phyloP scores from a whole-genome alignment of 2,329 filamentous ascomycete species.

The Lasiodiplodia gonubiensis region DNA sequence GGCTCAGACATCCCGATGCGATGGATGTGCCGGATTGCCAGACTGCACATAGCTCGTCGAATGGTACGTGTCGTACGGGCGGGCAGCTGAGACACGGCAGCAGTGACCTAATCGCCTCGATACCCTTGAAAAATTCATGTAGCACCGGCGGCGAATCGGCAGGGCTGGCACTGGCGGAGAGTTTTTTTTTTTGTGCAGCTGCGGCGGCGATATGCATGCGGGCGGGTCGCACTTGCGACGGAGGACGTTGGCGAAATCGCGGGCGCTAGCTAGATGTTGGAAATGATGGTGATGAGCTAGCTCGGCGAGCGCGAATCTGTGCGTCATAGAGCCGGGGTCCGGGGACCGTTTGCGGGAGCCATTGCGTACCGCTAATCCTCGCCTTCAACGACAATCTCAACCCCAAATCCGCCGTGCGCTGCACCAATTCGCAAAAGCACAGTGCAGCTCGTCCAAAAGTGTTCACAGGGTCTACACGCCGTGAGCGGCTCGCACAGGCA shows the following conservation, averaged over 20 bases:
- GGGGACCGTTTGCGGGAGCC: conserved; percentile 4
- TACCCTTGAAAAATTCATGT: not conserved
- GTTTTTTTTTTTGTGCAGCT: not conserved
- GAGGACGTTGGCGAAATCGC: conserved; percentile 10
- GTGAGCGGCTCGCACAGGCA: conserved; percentile 5
- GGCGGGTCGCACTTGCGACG: conserved; percentile 6
- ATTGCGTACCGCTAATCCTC: conserved; percentile 11
- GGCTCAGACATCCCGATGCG: not conserved
- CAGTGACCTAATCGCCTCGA: not conserved
- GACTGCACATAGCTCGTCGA: not conserved
- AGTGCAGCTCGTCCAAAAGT: not conserved
- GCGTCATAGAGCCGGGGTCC: conserved; percentile 20
- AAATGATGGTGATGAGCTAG: not conserved
- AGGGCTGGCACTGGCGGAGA: conserved; percentile 1
- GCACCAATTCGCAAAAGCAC: conserved; percentile 6
- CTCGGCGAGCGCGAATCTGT: conserved; percentile 2
- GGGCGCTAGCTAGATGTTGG: not conserved
- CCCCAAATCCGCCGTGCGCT: not conserved
- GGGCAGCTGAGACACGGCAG: not conserved
- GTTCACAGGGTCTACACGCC: conserved; percentile 15
- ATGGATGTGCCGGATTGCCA: not conserved
- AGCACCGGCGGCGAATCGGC: not conserved
- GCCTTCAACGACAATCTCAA: not conserved
- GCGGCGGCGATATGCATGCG: conserved; percentile 2
- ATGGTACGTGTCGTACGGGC: not conserved